Conservation (phyloP, 768 basidiomycete genomes). For the Lentinus tigrinus region DNA sequence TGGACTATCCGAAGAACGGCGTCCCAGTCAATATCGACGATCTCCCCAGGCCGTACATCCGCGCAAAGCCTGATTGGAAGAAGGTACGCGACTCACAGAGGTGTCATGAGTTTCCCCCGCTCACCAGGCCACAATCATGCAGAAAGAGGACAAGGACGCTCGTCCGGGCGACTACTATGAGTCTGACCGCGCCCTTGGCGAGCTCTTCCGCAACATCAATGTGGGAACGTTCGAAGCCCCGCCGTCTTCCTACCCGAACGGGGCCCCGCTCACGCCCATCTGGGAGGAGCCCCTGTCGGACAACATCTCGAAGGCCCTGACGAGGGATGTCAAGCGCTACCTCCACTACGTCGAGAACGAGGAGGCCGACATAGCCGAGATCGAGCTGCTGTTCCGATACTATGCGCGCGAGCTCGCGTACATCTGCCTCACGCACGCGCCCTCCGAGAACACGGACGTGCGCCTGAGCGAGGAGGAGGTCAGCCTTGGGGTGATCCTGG, state of each 20-base stretch:
- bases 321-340: conserved; percentile 10
- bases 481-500: conserved; percentile 70
- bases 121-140: not conserved
- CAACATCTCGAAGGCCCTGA: conserved; percentile 20
- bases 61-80: conserved; percentile 81
- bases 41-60: conserved; percentile 54
- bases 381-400: conserved; percentile 40
- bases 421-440: conserved; percentile 64
- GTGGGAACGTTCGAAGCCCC: conserved; percentile 26
- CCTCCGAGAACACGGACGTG: conserved; percentile 70
- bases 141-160: conserved; percentile 33
- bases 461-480: conserved; percentile 69
- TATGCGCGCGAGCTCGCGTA: conserved; percentile 69
- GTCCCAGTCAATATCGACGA: conserved; percentile 50
- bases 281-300: conserved; percentile 17
- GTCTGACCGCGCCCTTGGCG: conserved; percentile 68
- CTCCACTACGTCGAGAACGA: conserved; percentile 12
- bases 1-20: conserved; percentile 81
- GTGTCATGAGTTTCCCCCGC: not conserved
- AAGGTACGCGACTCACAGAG: conserved; percentile 25
- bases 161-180: conserved; percentile 65
- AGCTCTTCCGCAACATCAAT: conserved; percentile 61
- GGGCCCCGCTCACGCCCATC: not conserved
- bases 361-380: conserved; percentile 21
- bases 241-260: conserved; percentile 3